Evolutionary conservation across 345 rosid species (phyloP).

Genomic region (Linum usitatissimum): DNA sequence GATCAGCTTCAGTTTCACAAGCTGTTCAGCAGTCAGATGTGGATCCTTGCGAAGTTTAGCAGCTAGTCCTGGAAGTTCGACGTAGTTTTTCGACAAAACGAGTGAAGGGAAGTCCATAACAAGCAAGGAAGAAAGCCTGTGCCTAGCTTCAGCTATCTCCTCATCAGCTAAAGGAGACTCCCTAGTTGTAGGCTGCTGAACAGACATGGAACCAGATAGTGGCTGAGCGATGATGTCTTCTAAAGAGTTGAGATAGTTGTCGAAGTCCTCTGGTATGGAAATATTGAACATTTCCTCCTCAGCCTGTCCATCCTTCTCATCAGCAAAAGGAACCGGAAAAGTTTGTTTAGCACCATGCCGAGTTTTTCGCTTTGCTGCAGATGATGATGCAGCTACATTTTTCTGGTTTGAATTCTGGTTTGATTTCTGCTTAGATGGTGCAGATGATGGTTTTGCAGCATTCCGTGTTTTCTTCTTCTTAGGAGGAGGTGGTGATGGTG

Average conservation of each 20-base stretch:
- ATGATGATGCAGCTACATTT: conserved; percentile 6
- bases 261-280: conserved; percentile 49
- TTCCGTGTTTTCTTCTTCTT: neutral
- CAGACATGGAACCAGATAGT: conserved; percentile 13
- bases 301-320: conserved; percentile 1
- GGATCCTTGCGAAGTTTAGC: conserved; percentile 44
- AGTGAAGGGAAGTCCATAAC: conserved; percentile 46
- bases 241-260: conserved; percentile 48
- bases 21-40: conserved; percentile 44
- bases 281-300: conserved; percentile 17
- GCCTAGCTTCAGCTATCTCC: conserved; percentile 43
- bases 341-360: conserved; percentile 24
- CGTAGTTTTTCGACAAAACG: conserved; percentile 32
- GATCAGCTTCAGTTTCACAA: conserved; percentile 48
- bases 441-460: neutral
- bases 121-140: conserved; percentile 45
- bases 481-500: neutral
- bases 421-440: neutral
- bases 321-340: neutral
- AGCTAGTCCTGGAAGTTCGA: conserved; percentile 36
- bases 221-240: conserved; percentile 49
- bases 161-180: conserved; percentile 23
- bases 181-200: conserved; percentile 1
- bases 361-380: conserved; percentile 21
- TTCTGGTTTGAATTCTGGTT: neutral